Evolutionary conservation across 2,329 filamentous ascomycete species (phyloP), one percentile per base, ranked within the genome.

Genomic region (Lecanosticta acicola): DNA sequence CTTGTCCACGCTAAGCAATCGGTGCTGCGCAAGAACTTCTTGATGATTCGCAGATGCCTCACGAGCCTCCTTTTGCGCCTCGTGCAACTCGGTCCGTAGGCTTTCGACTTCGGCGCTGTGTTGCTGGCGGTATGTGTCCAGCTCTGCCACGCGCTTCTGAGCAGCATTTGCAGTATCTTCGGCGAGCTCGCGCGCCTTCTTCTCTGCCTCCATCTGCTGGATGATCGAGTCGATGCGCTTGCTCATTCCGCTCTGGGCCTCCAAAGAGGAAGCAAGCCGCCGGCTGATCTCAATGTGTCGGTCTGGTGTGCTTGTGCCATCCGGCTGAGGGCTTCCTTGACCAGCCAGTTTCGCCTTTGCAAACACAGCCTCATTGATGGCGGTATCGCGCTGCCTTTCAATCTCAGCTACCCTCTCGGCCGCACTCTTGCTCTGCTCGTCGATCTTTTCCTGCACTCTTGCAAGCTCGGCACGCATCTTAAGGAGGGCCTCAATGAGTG

Each of bases 351-450:
- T 96, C 2, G 94, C 89, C 63, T 94, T 95, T 26, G 90, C 87
- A 67, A 97, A 97, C 0, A 93, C 85, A 1, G 93, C 93, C 69
- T 98, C 94, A 58, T 84, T 86, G 43, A 98, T 83, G n/a, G 93
- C 93, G 33, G 85, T 83, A 67, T 98, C 93, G 41, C 94, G 80
- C 70, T 98, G 93, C 63, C 87, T 90, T 65, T 98, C 93, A 1
- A 94, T 85, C 64, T 96, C 90, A 1, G 91, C 90, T 51, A 98
- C 90, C 51, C 91, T 82, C 65, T 85, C 90, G 0, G 90, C 88
- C 7, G 93, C 90, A 45, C 87, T 72, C 5, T 87, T 75, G 10
- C 89, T 86, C 69, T 97, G 93, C 56, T 87, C 82, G 57, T 96
- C 90, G 40, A 98, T 86, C 0, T 89, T 87, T 11, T 75, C 81